Conservation (phyloP, 2,329 filamentous ascomycete genomes). For the Claviceps pazoutovae region DNA sequence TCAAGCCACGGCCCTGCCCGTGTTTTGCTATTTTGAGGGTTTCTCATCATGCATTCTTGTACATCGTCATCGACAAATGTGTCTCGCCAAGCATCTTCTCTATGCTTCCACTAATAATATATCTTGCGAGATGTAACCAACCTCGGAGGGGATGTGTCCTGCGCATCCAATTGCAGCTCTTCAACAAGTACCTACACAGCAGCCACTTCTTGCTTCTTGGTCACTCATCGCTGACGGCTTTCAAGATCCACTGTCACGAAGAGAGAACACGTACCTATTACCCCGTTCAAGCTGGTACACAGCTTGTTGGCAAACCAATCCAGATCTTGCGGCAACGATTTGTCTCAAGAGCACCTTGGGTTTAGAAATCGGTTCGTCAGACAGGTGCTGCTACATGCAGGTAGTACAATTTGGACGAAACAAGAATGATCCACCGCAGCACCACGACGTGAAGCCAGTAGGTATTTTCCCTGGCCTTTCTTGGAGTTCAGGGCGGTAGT, state of each 20-base stretch:
- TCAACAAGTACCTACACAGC: too few relatives aligned
- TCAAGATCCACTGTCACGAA: too few relatives aligned
- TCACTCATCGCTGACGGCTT: too few relatives aligned
- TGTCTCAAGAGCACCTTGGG: not conserved
- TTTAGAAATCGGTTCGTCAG: not conserved
- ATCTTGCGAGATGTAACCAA: not conserved
- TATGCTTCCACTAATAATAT: not conserved
- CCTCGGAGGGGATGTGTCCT: not conserved
- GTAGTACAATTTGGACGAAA: not conserved
- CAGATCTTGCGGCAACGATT: too few relatives aligned
- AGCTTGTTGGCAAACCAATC: too few relatives aligned
- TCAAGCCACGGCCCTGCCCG: not conserved
- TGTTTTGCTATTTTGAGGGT: not conserved
- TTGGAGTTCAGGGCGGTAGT: not conserved
- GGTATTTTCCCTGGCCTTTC: not conserved
- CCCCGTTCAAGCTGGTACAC: too few relatives aligned
- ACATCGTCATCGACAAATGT: not conserved
- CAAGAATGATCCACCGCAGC: not conserved
- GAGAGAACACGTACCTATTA: too few relatives aligned
- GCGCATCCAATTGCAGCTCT: not conserved
- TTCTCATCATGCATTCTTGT: not conserved
- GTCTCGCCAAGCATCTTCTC: not conserved
- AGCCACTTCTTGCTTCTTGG: too few relatives aligned
- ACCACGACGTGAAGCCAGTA: not conserved
- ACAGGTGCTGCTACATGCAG: not conserved